Evolutionary conservation across 1,284 basidiomycete species (phyloP).

Genomic region (Vanrija pseudolonga): DNA sequence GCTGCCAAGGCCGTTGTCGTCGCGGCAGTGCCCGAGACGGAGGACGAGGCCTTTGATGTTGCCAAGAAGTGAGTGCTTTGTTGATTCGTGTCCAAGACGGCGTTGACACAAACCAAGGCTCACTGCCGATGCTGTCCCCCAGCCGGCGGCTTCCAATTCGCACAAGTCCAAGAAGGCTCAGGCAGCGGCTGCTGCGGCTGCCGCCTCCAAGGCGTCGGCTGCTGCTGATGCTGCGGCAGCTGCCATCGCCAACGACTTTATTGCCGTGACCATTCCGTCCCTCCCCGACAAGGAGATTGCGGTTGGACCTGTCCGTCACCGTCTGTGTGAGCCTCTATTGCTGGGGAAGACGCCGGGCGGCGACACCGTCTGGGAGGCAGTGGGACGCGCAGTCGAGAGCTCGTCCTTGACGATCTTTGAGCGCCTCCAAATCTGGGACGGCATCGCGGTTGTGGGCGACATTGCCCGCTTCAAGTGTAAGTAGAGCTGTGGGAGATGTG

Average conservation of each 20-base stretch:
- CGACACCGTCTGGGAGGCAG: constrained; percentile 53
- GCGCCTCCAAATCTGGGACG: constrained; percentile 71
- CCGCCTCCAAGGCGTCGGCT: constrained; percentile 54
- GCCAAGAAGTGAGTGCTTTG: constrained; percentile 52
- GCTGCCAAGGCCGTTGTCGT: constrained; percentile 15
- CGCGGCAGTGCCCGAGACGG: constrained; percentile 48
- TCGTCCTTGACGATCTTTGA: constrained; percentile 50
- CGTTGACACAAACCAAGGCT: constrained; percentile 24
- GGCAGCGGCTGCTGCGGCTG: constrained; percentile 58
- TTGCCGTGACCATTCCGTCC: constrained; percentile 56
- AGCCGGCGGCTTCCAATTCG: constrained; percentile 19
- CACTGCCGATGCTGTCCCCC: constrained; percentile 32
- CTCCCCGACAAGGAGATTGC: constrained; percentile 69
- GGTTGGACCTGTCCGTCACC: constrained; percentile 80
- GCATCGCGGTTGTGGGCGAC: constrained; percentile 78
- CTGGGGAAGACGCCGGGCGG: constrained; percentile 49
- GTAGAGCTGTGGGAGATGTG: constrained; percentile 22
- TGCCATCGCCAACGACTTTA: constrained; percentile 31
- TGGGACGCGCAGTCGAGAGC: constrained; percentile 38
- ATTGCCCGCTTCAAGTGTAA: constrained; percentile 71
- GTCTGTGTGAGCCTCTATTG: constrained; percentile 85
- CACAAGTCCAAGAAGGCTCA: constrained; percentile 55
- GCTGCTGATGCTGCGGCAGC: constrained; percentile 60
- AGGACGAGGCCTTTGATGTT: constrained; percentile 69
- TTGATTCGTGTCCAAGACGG: too few species aligned